Evolutionary conservation across 345 rosid species (phyloP).

Genomic region (Eucalyptus curtisii): DNA sequence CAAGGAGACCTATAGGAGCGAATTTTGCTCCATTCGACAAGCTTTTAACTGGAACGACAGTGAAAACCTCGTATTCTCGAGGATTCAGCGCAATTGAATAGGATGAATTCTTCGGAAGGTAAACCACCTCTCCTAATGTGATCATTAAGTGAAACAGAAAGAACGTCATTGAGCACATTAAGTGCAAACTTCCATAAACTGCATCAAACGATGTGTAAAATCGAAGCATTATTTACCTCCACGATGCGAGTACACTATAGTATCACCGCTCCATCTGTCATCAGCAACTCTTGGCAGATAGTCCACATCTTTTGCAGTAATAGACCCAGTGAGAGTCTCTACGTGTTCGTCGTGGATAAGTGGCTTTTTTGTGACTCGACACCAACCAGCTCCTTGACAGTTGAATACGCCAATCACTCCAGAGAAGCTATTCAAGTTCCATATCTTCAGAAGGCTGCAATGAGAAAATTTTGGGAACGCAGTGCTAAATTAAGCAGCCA

Average conservation of each 20-base stretch:
- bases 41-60: conserved; percentile 10
- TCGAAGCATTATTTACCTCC: neutral
- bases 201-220: neutral
- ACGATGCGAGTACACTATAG: conserved; percentile 5
- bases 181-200: neutral
- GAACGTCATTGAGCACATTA: neutral
- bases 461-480: neutral
- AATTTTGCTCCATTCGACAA: neutral
- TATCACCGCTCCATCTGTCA: conserved; percentile 4
- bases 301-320: conserved; percentile 3
- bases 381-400: conserved; percentile 22
- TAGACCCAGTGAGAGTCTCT: conserved; percentile 6
- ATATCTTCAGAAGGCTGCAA: neutral
- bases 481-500: neutral
- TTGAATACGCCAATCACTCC: conserved; percentile 12
- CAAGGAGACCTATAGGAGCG: conserved; percentile 23
- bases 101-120: neutral
- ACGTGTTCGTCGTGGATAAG: neutral
- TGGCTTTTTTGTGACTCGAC: neutral
- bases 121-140: neutral
- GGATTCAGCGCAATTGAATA: conserved; percentile 4
- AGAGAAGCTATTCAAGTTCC: neutral
- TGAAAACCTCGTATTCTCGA: conserved; percentile 25
- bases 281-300: conserved; percentile 3
- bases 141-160: neutral